Percentiles rank a stretch among this genome's conserved stretches.
These are phyloP conservation scores for Colletotrichum sp. DNA, from an alignment of 2,329 filamentous ascomycete species.

Conservation along the genomic window DNA sequence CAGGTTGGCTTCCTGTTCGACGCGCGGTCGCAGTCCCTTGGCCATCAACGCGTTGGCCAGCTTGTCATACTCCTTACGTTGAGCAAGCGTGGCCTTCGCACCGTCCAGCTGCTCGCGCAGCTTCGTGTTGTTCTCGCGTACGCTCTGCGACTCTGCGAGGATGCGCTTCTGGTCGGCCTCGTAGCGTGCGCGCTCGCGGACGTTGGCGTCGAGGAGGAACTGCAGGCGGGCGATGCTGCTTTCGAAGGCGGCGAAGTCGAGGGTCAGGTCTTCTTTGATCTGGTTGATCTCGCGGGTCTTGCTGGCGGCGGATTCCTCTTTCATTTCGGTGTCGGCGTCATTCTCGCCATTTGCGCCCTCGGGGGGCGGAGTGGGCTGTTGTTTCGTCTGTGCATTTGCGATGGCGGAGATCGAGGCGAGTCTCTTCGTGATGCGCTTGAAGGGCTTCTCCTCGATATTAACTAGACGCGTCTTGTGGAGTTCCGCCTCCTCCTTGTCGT, in stretches of 20 bases:
- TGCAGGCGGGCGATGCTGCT: constrained; percentile 87
- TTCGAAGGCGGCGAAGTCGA: constrained; percentile 90
- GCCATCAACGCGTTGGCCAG: constrained; percentile 73
- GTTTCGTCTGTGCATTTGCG: constrained; percentile 55
- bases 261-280: constrained; percentile 81
- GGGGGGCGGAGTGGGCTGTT: constrained; percentile 70
- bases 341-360: constrained; percentile 42
- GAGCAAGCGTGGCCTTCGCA: constrained; percentile 75
- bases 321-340: constrained; percentile 30
- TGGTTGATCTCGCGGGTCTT: constrained; percentile 63
- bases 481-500: constrained; percentile 79
- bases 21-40: constrained; percentile 71
- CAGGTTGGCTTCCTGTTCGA: constrained; percentile 80
- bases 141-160: constrained; percentile 75
- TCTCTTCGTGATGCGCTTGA: constrained; percentile 85
- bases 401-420: constrained; percentile 74
- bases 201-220: constrained; percentile 83
- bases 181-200: constrained; percentile 83
- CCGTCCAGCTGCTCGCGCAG: constrained; percentile 78
- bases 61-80: constrained; percentile 87
- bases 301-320: constrained; percentile 34
- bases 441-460: constrained; percentile 90
- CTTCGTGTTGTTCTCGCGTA: constrained; percentile 75
- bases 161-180: constrained; percentile 81
- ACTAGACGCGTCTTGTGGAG: constrained; percentile 88